Percentiles rank a stretch among this genome's conserved stretches.
Evolutionary conservation across 1,139 yeast species (phyloP).

Genomic region (Wickerhamomyces sp.): DNA sequence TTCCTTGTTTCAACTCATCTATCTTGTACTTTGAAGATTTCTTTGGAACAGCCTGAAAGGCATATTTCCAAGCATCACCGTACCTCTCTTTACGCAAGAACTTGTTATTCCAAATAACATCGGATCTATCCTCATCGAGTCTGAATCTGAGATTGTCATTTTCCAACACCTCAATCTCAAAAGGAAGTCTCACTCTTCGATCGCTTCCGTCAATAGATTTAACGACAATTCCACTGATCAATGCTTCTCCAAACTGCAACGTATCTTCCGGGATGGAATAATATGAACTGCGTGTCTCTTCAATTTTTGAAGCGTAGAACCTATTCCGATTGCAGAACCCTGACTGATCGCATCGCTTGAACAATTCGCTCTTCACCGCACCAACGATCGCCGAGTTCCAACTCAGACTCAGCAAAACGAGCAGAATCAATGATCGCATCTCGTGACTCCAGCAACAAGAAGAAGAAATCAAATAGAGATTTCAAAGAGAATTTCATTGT

Average conservation of each 20-base stretch:
- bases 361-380: constrained; percentile 51
- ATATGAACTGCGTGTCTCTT: constrained; percentile 33
- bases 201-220: constrained; percentile 34
- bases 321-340: constrained; percentile 86
- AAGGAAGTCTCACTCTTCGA: constrained; percentile 36
- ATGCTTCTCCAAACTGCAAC: constrained; percentile 29
- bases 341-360: constrained; percentile 74
- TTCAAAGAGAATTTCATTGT: no score
- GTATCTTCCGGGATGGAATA: constrained; percentile 48
- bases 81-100: constrained; percentile 42
- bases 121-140: constrained; percentile 55
- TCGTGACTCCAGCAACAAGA: no score
- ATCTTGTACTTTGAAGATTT: constrained; percentile 7
- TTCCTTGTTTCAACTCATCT: constrained; percentile 20
- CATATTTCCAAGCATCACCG: constrained; percentile 58
- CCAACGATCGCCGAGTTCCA: no score
- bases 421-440: neutral
- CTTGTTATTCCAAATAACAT: constrained; percentile 27
- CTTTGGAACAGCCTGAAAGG: constrained; percentile 35
- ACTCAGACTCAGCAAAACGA: no score
- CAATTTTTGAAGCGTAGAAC: constrained; percentile 53
- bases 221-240: constrained; percentile 38
- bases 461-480: no score
- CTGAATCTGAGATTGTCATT: constrained; percentile 54
- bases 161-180: constrained; percentile 49